These are phyloP conservation scores for Xylaria intraflava DNA, from an alignment of 495 filamentous ascomycete genomes.

Conservation along the genomic window DNA sequence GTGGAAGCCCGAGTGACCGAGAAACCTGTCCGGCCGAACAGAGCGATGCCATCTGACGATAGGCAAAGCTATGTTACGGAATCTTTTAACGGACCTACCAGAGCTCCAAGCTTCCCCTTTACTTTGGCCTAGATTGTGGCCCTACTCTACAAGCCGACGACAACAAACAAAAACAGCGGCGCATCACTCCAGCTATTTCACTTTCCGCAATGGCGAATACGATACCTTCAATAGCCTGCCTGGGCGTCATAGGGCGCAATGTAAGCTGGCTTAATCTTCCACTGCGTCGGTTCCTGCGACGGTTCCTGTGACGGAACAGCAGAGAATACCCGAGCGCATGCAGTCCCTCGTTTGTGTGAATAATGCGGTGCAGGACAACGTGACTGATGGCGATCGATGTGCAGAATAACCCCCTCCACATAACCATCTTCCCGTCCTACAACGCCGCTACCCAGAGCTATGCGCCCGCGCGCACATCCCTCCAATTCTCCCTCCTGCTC, in stretches of 20 bases:
- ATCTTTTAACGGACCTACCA: too few species aligned
- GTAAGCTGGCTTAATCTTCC: slow-evolving; percentile 39
- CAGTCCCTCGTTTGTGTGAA: too few species aligned
- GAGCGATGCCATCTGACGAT: too few species aligned
- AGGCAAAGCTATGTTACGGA: too few species aligned
- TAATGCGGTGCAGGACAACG: background rate
- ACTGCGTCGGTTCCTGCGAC: too few species aligned
- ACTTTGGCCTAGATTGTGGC: background rate
- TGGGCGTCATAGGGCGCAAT: slow-evolving; percentile 88
- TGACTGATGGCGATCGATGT: background rate
- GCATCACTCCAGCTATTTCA: slow-evolving; percentile 3
- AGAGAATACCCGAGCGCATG: too few species aligned
- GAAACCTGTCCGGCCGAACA: too few species aligned
- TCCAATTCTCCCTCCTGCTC: slow-evolving; percentile 88
- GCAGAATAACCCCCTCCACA: slow-evolving; percentile 94
- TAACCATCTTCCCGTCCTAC: slow-evolving; percentile 76
- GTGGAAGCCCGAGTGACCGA: too few species aligned
- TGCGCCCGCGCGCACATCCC: slow-evolving; percentile 48
- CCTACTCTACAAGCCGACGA: background rate
- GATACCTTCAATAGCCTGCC: slow-evolving; percentile 75
- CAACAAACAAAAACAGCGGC: background rate
- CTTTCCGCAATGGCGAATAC: slow-evolving; percentile 35
- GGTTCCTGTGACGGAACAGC: too few species aligned
- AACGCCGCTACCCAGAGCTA: slow-evolving; percentile 37
- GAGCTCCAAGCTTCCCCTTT: background rate